Percentiles rank a stretch among this genome's conserved stretches.
Conservation (phyloP, 345 rosid species). For the Capsella bursapastoris region DNA sequence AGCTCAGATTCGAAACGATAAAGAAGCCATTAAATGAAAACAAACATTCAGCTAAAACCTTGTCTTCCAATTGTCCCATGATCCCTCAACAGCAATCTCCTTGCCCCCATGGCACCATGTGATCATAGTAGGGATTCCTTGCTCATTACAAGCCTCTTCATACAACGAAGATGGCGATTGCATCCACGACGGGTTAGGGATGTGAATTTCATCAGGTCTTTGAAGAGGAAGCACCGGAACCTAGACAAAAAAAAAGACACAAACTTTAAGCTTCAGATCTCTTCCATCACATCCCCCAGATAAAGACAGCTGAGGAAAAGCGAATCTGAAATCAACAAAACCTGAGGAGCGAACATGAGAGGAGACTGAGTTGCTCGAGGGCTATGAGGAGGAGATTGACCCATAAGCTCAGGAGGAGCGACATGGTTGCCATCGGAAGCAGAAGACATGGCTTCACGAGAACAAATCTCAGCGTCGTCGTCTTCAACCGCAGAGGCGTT, state of each 20-base stretch:
- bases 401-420: conserved; percentile 62
- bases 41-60: conserved; percentile 53
- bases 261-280: conserved; percentile 35
- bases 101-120: conserved; percentile 91
- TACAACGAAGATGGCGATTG: conserved; percentile 50
- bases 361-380: conserved; percentile 86
- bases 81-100: conserved; percentile 89
- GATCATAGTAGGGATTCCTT: conserved; percentile 91
- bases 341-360: conserved; percentile 97
- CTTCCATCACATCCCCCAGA: conserved; percentile 17
- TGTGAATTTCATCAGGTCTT: conserved; percentile 86
- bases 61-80: conserved; percentile 94
- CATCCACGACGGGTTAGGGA: conserved; percentile 67
- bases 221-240: conserved; percentile 87
- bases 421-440: conserved; percentile 47
- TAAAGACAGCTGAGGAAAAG: background rate
- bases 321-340: conserved; percentile 36
- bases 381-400: conserved; percentile 94
- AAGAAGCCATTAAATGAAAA: background rate
- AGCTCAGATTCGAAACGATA: conserved; percentile 17
- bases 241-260: conserved; percentile 45
- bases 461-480: conserved; percentile 58
- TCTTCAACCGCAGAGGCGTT: conserved; percentile 65
- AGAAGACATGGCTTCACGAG: conserved; percentile 52
- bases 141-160: conserved; percentile 67